phyloP scores from a whole-genome alignment of 2,329 filamentous ascomycete species.

The Podosphaera leucotricha region DNA sequence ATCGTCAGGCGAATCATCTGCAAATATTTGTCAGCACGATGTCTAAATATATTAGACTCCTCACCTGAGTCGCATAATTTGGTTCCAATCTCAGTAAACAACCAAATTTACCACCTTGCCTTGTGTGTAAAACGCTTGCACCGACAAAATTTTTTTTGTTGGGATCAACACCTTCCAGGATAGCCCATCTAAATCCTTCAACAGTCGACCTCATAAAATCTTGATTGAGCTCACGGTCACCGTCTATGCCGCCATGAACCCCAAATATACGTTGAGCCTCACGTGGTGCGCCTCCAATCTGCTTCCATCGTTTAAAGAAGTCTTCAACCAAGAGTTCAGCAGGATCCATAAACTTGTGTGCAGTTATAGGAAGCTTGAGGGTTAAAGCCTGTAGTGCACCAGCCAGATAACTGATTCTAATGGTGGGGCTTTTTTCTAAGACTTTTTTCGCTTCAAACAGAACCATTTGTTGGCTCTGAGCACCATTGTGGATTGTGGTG shows the following conservation, averaged over 20 bases:
- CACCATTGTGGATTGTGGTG: slow-evolving; percentile 46
- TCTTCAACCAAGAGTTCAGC: slow-evolving; percentile 72
- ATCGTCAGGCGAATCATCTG: slow-evolving; percentile 94
- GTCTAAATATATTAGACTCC: neutral
- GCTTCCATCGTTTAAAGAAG: slow-evolving; percentile 98
- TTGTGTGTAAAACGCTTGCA: slow-evolving; percentile 64
- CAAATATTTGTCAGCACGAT: slow-evolving; percentile 6
- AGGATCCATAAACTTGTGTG: slow-evolving; percentile 93
- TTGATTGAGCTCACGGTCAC: slow-evolving; percentile 41
- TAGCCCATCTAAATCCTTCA: slow-evolving; percentile 71
- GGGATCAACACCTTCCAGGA: slow-evolving; percentile 68
- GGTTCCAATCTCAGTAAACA: slow-evolving; percentile 86
- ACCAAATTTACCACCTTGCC: slow-evolving; percentile 71
- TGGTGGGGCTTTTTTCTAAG: slow-evolving; percentile 68
- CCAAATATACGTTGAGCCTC: slow-evolving; percentile 79
- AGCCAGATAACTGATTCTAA: slow-evolving; percentile 82
- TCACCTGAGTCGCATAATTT: slow-evolving; percentile 73
- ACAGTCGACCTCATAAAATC: slow-evolving; percentile 49
- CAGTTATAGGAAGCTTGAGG: slow-evolving; percentile 63
- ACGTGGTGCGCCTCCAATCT: slow-evolving; percentile 71
- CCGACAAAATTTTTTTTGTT: slow-evolving; percentile 89
- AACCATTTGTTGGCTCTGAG: slow-evolving; percentile 76
- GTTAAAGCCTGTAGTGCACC: slow-evolving; percentile 84
- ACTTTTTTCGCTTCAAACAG: slow-evolving; percentile 75
- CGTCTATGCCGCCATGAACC: slow-evolving; percentile 28